Evolutionary conservation across 2,329 filamentous ascomycete species (phyloP), one percentile per base, ranked within the genome.

Genomic region (Fusarium lateritium): DNA sequence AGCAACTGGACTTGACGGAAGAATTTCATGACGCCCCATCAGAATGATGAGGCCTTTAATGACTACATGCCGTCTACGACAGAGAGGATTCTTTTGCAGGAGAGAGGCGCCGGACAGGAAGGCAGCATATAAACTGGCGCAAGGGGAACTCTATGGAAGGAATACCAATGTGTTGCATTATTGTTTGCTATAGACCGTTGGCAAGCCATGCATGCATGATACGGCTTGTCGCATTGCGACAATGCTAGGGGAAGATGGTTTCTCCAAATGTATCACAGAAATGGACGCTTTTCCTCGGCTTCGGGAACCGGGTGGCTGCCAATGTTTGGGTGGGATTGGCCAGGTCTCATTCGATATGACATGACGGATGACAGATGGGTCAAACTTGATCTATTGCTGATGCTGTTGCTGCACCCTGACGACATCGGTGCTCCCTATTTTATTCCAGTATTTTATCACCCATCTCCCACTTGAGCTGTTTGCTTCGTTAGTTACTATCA

Each of bases 111-210:
- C 43, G 47, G 47, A 44, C 43, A 63, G 53, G 52, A 33, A 57
- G 67, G 64, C 65, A 70, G 70, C 63, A 75, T 73, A 61, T 70
- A 63, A 67, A 71, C 62, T 55, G 73, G 71, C 73, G 73, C 64
- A 75, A 67, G 50, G 60, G 66, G 62, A 56, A 65, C 62, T 64
- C 46, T 52, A 56, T 54, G 68, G 59, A 70, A 67, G 69, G 62
- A 60, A 64, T 73, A 71, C 62, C 65, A 74, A 60, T 65, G 53
- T 62, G 62, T 60, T 72, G 71, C 63, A 72, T 73, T 58, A 54
- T 70, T 33, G 52, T 69, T 70, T 42, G 52, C 54, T 70, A 72
- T 73, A 71, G 69, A 72, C 57, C 56, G 59, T 46, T 52, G 51
- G 42, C 50, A 43, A 57, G 40, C 46, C 49, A 51, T 54, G 38